Conservation (phyloP, 2,329 filamentous ascomycete genomes). For the Aspergillus carbonarius region DNA sequence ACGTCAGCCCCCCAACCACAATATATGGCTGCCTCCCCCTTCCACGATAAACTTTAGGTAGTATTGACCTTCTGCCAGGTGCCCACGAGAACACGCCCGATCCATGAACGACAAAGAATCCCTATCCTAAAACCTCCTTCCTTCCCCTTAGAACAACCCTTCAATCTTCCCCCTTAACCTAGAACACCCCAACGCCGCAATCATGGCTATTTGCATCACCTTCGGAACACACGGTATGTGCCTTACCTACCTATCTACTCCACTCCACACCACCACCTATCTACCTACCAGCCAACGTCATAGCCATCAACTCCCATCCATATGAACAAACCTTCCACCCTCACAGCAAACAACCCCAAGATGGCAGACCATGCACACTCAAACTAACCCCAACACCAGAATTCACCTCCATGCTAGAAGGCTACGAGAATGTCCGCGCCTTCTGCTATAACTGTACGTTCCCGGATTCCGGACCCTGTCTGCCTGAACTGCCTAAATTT, state of each 20-base stretch:
- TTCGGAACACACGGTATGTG: slow-evolving; percentile 43
- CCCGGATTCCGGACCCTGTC: neutral
- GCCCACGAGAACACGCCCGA: neutral
- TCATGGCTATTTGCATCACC: slow-evolving; percentile 46
- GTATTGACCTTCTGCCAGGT: neutral
- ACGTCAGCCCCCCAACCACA: slow-evolving; percentile 19
- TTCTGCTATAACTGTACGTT: slow-evolving; percentile 48
- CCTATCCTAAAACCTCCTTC: too few relatives aligned
- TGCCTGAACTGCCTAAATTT: neutral
- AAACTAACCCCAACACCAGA: slow-evolving; percentile 29
- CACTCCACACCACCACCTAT: neutral
- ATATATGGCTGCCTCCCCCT: slow-evolving; percentile 28
- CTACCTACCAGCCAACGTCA: neutral
- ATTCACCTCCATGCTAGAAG: slow-evolving; percentile 45
- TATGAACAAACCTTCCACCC: too few relatives aligned
- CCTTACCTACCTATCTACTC: neutral
- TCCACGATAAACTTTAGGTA: neutral
- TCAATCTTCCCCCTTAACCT: neutral
- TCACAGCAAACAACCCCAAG: too few relatives aligned
- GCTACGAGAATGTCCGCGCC: slow-evolving; percentile 47
- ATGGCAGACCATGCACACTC: neutral
- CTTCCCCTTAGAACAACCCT: neutral
- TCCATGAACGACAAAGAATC: neutral
- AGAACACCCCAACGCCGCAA: neutral
- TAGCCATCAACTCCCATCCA: neutral